Evolutionary conservation across 2,329 filamentous ascomycete genomes (phyloP), one percentile per base, ranked within the genome.

Genomic region (Scedosporium minutisporum): DNA sequence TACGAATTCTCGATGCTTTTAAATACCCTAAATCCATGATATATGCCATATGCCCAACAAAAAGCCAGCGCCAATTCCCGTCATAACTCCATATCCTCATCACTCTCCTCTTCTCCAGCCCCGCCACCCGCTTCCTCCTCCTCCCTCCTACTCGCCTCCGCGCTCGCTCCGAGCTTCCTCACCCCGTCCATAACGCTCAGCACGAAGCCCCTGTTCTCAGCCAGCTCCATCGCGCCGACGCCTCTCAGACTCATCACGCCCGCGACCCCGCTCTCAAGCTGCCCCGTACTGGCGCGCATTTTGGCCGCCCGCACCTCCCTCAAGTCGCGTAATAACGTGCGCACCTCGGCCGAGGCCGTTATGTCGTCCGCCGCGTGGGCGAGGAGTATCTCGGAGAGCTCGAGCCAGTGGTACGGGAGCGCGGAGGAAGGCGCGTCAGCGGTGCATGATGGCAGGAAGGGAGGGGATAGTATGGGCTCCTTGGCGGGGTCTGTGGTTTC

Each of bases 371-470:
- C 82, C 3, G 93, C 93, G 62, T 91, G 88, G 57, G 93, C 89
- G 2, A 99, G 83, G 57, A 99, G 79, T 72, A 96, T 86, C 75
- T 96, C 92, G 18, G 89, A 88, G 7, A 97, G 77, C 75, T 97
- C 95, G 51, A 96, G 83, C 93, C 93, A 99, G 77, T 97, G 93
- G 72, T 96, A 97, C 0, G 95, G 95, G 38, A 99, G 78, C 14
- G 87, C 85, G 48, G 86, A 85, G 0, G 86, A 77, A 7, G 87
- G 85, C 1, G 88, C 84, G 57, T 84, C 79, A 21, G 87, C 85
- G 0, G 88, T 92, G 66, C 89, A 91, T 16, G 87, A 87, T 1
- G 86, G 84, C 1, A 96, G 76, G 71, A 97, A 97, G 0, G 93
- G 93, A 3, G 93, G 85, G 0, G 87, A 85, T 0, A 86, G 71